A percentile compares a stretch with the other conserved stretches of the same genome.
phyloP scores from a whole-genome alignment of 331 rosid species.

The Malus hybrid region DNA sequence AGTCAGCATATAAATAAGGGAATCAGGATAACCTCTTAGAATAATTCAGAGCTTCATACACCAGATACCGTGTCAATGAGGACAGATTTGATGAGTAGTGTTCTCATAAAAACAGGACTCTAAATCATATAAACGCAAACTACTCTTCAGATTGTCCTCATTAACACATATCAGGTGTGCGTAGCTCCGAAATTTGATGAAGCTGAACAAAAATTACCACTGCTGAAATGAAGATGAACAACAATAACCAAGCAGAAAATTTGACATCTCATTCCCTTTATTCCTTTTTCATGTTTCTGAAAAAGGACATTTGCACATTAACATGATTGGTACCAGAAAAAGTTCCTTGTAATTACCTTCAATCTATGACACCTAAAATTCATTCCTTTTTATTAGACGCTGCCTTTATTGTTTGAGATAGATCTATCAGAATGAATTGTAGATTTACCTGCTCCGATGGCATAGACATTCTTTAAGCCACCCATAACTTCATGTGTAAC shows the following conservation, averaged over 20 bases:
- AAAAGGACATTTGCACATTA: neutral
- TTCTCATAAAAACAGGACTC: neutral
- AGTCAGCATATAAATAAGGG: neutral
- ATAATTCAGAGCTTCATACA: neutral
- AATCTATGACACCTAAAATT: neutral
- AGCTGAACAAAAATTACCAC: neutral
- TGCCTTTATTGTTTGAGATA: neutral
- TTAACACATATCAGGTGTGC: neutral
- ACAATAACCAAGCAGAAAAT: neutral
- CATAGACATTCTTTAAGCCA: conserved; percentile 74
- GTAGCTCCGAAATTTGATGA: neutral
- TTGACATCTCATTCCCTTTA: neutral
- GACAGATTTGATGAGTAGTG: neutral
- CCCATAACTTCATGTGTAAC: conserved; percentile 98
- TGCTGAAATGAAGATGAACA: neutral
- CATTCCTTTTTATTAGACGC: neutral
- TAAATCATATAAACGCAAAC: neutral
- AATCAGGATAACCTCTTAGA: neutral
- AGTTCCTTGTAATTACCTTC: neutral
- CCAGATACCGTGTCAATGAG: neutral
- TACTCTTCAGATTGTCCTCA: neutral
- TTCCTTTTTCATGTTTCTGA: neutral
- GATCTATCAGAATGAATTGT: neutral
- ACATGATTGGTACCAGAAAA: neutral
- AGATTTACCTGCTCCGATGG: conserved; percentile 77